A percentile compares a stretch with the other conserved stretches of the same genome.
Evolutionary conservation across 257 asterid species (phyloP).

Genomic region (Thymus mandschuricus): DNA sequence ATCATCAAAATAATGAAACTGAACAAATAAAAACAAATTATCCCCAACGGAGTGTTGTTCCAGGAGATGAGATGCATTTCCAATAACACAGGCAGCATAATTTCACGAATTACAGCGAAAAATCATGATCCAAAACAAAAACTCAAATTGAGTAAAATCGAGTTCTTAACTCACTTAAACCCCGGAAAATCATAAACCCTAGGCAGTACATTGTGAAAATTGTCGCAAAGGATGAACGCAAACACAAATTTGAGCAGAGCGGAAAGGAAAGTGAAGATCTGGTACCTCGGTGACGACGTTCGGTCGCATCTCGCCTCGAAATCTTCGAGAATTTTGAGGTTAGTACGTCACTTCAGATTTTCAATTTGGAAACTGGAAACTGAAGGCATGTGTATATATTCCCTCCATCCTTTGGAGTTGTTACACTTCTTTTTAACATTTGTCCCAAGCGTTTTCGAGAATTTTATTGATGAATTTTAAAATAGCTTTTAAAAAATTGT

Average conservation of each 20-base stretch:
- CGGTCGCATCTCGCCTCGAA: slow-evolving; percentile 62
- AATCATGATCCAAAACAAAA: slow-evolving; percentile 6
- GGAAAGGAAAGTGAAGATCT: slow-evolving; percentile 16
- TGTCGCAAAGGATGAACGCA: neutral
- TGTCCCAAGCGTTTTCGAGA: no score
- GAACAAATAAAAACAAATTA: neutral
- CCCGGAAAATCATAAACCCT: slow-evolving; percentile 35
- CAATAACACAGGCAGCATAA: neutral
- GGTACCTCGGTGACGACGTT: slow-evolving; percentile 87
- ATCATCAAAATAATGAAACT: neutral
- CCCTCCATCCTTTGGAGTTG: no score
- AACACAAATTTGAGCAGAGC: slow-evolving; percentile 13
- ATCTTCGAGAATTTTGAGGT: slow-evolving; percentile 45
- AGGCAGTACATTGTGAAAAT: slow-evolving; percentile 23
- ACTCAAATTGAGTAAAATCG: slow-evolving; percentile 3
- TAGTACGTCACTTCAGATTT: slow-evolving; percentile 24
- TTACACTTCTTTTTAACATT: no score
- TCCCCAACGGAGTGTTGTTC: slow-evolving; percentile 2
- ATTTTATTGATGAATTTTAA: no score
- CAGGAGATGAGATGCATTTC: slow-evolving; percentile 19
- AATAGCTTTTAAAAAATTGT: no score
- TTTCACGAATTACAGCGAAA: neutral
- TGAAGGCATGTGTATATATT: no score
- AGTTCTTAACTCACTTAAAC: slow-evolving; percentile 29
- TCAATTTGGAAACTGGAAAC: slow-evolving; percentile 22